phyloP scores from a whole-genome alignment of 2,329 filamentous ascomycete genomes.

The Ophiostoma ulmi region DNA sequence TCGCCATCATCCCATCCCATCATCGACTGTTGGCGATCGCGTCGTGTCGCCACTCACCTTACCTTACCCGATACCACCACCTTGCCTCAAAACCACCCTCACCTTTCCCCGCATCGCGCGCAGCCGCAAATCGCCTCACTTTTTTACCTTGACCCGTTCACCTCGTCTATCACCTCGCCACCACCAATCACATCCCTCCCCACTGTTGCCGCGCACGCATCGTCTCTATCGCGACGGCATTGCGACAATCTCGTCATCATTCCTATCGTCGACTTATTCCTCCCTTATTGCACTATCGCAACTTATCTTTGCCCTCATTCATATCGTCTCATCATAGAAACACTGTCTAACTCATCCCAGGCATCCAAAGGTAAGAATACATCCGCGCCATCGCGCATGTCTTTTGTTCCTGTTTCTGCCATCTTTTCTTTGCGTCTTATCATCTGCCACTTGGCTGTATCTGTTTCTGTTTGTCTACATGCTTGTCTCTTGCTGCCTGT shows the following conservation, averaged over 20 bases:
- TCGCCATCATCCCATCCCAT: not conserved
- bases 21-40: not conserved
- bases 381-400: not conserved
- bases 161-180: not conserved
- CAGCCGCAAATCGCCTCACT: conserved; percentile 8
- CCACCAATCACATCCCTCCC: not conserved
- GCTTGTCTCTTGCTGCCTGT: not conserved
- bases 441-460: not conserved
- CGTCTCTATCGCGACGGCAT: not conserved
- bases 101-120: conserved; percentile 13
- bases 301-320: not conserved
- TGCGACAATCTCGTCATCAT: not conserved
- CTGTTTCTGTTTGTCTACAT: not conserved
- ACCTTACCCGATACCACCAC: not conserved
- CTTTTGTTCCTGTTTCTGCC: not conserved
- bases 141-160: not conserved
- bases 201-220: not conserved
- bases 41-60: not conserved
- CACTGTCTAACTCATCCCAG: not conserved
- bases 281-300: not conserved
- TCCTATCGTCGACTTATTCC: not conserved
- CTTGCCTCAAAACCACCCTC: not conserved
- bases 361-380: conserved; percentile 11
- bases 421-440: not conserved
- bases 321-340: not conserved